Evolutionary conservation across 176 grass and related monocot species (phyloP).

Genomic region (Triticum monococcum): DNA sequence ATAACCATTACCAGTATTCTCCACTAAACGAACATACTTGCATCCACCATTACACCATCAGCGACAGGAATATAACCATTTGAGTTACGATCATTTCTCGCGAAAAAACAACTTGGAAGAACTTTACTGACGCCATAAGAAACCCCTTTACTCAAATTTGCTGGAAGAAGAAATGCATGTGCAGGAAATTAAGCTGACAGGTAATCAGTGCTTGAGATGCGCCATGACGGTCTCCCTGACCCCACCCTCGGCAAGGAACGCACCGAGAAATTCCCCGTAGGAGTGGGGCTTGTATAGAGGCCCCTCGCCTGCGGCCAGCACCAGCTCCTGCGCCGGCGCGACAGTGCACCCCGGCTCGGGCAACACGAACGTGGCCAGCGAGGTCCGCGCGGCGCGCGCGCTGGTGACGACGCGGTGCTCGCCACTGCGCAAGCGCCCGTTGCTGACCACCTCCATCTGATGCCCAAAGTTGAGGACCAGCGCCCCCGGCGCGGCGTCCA

Average conservation of each 20-base stretch:
- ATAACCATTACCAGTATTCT: too few species aligned
- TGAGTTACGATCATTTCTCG: too few species aligned
- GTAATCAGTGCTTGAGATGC: not conserved
- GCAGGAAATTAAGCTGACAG: not conserved
- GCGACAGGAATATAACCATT: too few species aligned
- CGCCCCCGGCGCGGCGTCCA: constrained; percentile 33
- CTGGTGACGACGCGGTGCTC: constrained; percentile 30
- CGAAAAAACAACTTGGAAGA: not conserved
- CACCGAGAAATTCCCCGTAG: not conserved
- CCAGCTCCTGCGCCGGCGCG: not conserved
- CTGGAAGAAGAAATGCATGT: not conserved
- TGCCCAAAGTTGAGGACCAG: constrained; percentile 56
- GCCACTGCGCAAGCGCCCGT: not conserved
- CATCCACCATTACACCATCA: too few species aligned
- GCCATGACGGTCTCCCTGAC: constrained; percentile 5
- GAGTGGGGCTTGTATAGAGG: not conserved
- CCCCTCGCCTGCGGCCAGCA: not conserved
- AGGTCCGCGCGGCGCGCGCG: not conserved
- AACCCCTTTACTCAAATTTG: not conserved
- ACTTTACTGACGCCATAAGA: not conserved
- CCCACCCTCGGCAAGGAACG: not conserved
- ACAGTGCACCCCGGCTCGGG: not conserved
- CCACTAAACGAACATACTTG: too few species aligned
- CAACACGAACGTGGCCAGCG: constrained; percentile 16
- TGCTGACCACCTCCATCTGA: constrained; percentile 48